Evolutionary conservation across 257 asterid genomes (phyloP), one percentile per base, ranked within the genome.

Genomic region (Lycium ferocissimum): DNA sequence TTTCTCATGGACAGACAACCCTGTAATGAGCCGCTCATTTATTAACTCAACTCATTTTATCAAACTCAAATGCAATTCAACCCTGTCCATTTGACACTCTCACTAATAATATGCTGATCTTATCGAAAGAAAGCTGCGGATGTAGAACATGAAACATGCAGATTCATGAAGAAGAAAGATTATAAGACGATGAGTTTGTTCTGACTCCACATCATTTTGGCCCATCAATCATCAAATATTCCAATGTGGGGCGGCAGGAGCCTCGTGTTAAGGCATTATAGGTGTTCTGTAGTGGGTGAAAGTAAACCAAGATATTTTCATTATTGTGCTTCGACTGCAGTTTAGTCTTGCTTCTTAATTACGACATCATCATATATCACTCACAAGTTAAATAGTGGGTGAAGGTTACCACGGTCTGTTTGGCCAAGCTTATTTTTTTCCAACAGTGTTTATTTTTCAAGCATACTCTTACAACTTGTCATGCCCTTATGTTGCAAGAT

Each of bases 281-380:
- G 81, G 59, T 75, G 43, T 49, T 49, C 43, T 20, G 22, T 75
- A 7, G 81, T 49, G 20, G 81, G 43, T 73, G 7, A 22, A 75
- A 75, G 59, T 75, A 49, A 3, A 49, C 12, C 43, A n/a, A 59
- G 66, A 59, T 17, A 59, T 20, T 11, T 59, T 59, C 66, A 75
- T 75, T 75, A 75, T 75, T 49, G 62, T 75, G 62, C 22, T 75
- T 49, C 43, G 80, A 49, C 81, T 26, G 12, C 18, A 20, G 62
- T 22, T 10, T 49, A 75, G 20, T 22, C 81, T 75, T 75, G n/a
- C 45, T 53, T 49, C 62, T 14, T 26, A 26, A 26, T 26, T 75
- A 75, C 62, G 43, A 75, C 45, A 75, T 75, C 62, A 75, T 75
- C 62, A 22, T 20, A 11, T 47, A 6, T 47, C 58, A 72, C 38